Evolutionary conservation across 2,329 filamentous ascomycete genomes (phyloP), one percentile per base, ranked within the genome.

Genomic region (Aspergillus transmontanensis): DNA sequence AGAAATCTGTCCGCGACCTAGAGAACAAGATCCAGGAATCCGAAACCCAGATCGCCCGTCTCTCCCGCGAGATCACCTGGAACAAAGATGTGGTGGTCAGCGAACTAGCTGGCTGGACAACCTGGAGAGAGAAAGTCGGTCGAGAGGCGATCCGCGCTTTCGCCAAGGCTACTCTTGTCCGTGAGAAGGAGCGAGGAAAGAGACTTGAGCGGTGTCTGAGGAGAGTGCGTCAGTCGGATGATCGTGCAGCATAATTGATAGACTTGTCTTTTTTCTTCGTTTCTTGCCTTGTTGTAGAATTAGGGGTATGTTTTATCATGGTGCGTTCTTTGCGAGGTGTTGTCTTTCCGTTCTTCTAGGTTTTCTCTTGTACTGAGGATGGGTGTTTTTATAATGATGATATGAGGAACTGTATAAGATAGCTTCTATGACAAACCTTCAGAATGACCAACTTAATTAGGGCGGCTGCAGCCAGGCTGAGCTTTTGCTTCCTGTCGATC

Each of bases 21-120:
- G 91, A 93, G 79, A 90, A 91, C 68, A 92, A 91, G 71, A 91
- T 92, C 43, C 85, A 87, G 16, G 88, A 89, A 66, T 87, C 87
- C 26, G 86, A 89, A 66, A 79, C 84, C 21, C 92, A 97, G 74
- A 86, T 92, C 12, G 86, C 89, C 23, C 86, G 88, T 50, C 79
- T 97, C n/a, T 89, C 90, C 0, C 87, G 87, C 58, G 95, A 99
- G 78, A 81, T 99, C 60, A 83, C 93, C 57, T 97, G 95, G 77
- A 97, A 94, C 55, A 94, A 97, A 79, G 92, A 96, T 77, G 93
- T 94, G 16, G 94, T 98, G 28, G 94, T 96, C 7, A 86, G 88
- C 1, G 95, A 99, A 80, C 78, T 99, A 61, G 95, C 95, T 0
- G 93, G 92, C 19, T 99, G 95, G 93, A 94, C 97, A 73, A 93